phyloP scores from a whole-genome alignment of 495 filamentous ascomycete species.

The Neurospora cerealis region DNA sequence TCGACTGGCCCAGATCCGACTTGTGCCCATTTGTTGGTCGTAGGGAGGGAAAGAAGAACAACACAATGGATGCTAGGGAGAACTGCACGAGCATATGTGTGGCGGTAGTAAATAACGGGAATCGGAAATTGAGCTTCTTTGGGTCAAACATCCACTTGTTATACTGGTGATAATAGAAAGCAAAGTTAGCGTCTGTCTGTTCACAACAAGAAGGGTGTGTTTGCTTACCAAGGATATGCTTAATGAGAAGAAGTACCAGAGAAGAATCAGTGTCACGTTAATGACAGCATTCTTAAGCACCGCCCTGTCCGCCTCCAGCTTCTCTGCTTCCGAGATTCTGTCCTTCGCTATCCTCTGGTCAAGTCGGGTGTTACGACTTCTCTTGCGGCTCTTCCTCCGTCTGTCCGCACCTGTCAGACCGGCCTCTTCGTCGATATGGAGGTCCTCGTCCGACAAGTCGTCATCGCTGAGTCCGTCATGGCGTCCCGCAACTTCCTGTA shows the following conservation, averaged over 20 bases:
- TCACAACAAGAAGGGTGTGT: not conserved
- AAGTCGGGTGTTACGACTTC: constrained; percentile 55
- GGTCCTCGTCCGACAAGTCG: constrained; percentile 51
- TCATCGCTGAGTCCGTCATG: constrained; percentile 15
- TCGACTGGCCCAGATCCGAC: constrained; percentile 38
- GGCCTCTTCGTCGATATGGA: constrained; percentile 84
- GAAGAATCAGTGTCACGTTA: constrained; percentile 66
- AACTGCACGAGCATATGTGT: constrained; percentile 97
- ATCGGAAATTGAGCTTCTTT: constrained; percentile 78
- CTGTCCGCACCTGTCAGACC: constrained; percentile 67
- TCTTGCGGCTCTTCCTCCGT: constrained; percentile 53
- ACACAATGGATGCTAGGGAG: constrained; percentile 62
- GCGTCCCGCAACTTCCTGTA: constrained; percentile 10
- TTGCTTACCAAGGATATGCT: constrained; percentile 82
- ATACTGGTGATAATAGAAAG: constrained; percentile 47
- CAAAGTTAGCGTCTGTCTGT: not conserved
- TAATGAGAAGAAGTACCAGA: constrained; percentile 94
- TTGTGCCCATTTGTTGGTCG: constrained; percentile 51
- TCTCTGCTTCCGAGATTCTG: constrained; percentile 49
- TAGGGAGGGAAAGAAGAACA: constrained; percentile 75
- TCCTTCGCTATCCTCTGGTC: constrained; percentile 63
- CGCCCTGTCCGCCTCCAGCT: constrained; percentile 58
- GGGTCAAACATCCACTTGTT: constrained; percentile 99
- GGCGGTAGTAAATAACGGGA: constrained; percentile 91
- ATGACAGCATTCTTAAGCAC: constrained; percentile 56